Base-by-base conservation (phyloP, 495 filamentous ascomycete species). In the Oidiodendron maius region DNA sequence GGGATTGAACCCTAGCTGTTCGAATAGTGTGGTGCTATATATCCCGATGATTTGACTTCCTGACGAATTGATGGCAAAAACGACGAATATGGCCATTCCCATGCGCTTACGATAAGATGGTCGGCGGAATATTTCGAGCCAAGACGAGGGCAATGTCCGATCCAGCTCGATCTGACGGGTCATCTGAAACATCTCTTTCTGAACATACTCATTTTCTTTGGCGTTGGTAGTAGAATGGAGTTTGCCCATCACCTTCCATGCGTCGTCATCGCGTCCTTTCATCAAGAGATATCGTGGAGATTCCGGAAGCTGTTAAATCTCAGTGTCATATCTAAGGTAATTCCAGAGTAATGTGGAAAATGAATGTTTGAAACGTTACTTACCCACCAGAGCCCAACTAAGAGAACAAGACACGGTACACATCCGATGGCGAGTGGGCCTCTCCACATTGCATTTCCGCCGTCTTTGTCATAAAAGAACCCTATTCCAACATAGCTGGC, bases 401-500 rank as follows among this genome's bases (percentile, higher is more conserved):
- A 39, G 0, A 38, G n/a, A 15, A 38, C 17, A 38, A 38, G 6
- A 18, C 8, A 15, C 17, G 35, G 35, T 5, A 38, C 54, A 24
- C 8, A 5, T n/a, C 5, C n/a, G 3, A 40, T 9, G 16, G 3
- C 16, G 4, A 40, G 38, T 5, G 38, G 38, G 6, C 6, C 38
- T 3, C 38, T 3, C 38, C 38, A 40, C n/a, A n/a, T n/a, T n/a
- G n/a, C n/a, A n/a, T n/a, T n/a, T n/a, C n/a, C n/a, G n/a, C n/a
- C n/a, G n/a, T n/a, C n/a, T n/a, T n/a, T n/a, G n/a, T n/a, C n/a
- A 44, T 61, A 65, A 50, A 55, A 63, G 46, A 61, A 64, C 1
- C 58, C 58, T 18, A 56, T 56, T 34, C 63, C 62, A 4, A 58
- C 34, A 51, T 48, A 57, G 15, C 35, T 22, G 52, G 45, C 26